Evolutionary conservation across 148 eudicot genomes (phyloP).

Genomic region (Vaccinium macrocarpon): DNA sequence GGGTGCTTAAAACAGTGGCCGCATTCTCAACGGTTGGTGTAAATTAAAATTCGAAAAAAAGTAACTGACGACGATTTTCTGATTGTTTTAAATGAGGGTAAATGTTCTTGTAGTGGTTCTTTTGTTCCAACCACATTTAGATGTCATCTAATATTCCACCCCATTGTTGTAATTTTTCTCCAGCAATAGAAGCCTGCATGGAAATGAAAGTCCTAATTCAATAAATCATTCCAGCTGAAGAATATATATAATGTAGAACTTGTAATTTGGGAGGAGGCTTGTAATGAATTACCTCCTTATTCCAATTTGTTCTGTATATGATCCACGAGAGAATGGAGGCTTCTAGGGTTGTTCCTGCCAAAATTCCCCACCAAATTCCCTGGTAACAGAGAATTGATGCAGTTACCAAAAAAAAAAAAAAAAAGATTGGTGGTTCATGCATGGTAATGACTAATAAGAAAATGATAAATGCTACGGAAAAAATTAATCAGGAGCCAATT

Average conservation of each 20-base stretch:
- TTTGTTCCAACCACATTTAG: background rate
- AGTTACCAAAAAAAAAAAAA: no score
- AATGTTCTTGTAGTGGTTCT: background rate
- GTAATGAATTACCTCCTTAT: constrained; percentile 7
- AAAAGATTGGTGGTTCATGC: background rate
- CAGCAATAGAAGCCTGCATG: constrained; percentile 15
- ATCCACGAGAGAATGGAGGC: background rate
- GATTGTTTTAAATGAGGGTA: no score
- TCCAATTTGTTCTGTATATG: constrained; percentile 15
- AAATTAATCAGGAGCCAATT: background rate
- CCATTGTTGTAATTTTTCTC: constrained; percentile 2
- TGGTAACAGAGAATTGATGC: background rate
- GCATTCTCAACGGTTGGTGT: no score
- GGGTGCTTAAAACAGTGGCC: no score
- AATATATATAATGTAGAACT: background rate
- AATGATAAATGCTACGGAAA: background rate
- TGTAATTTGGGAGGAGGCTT: background rate
- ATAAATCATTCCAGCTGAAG: background rate
- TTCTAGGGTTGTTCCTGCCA: constrained; percentile 13
- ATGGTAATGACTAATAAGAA: background rate
- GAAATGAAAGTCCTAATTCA: background rate
- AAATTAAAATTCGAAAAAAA: no score
- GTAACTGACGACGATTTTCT: no score
- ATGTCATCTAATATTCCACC: background rate
- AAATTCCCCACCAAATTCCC: constrained; percentile 21